Evolutionary conservation across 2,329 filamentous ascomycete species (phyloP).

Genomic region (Fusarium anthophilum): DNA sequence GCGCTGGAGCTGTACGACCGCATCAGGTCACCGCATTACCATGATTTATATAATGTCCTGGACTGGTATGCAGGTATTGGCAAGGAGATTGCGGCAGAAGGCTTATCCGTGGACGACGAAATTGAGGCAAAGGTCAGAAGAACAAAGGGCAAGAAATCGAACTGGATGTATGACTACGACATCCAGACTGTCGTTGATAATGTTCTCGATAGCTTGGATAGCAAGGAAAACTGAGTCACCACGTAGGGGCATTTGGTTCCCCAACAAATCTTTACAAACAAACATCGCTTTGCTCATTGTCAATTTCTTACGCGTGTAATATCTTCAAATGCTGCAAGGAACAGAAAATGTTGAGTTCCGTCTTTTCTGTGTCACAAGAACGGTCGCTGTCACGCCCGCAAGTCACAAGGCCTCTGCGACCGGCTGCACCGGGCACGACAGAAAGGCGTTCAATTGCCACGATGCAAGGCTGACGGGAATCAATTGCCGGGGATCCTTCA

Average conservation of each 20-base stretch:
- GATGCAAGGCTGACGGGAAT: not conserved
- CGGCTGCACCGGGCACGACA: not conserved
- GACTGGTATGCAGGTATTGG: slow-evolving; percentile 36
- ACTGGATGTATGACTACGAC: slow-evolving; percentile 44
- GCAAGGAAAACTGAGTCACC: not conserved
- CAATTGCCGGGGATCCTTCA: not conserved
- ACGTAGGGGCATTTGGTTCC: not conserved
- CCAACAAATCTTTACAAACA: not conserved
- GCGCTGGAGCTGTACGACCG: slow-evolving; percentile 42
- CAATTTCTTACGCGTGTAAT: not conserved
- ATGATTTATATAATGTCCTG: slow-evolving; percentile 38
- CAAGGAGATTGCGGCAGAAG: slow-evolving; percentile 22
- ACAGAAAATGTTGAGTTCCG: not conserved
- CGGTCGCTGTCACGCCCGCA: not conserved
- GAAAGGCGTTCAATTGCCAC: not conserved
- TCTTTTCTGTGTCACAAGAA: slow-evolving; percentile 1
- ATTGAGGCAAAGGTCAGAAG: slow-evolving; percentile 38
- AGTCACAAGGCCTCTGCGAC: slow-evolving; percentile 1
- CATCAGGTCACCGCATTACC: slow-evolving; percentile 45
- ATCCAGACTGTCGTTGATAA: slow-evolving; percentile 32
- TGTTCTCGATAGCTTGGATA: not conserved
- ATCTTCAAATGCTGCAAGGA: not conserved
- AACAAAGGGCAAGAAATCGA: slow-evolving; percentile 31
- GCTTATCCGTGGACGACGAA: slow-evolving; percentile 35
- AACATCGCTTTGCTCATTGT: not conserved